Evolutionary conservation across 441 rosid species (phyloP).

Genomic region (Isatis lusitanica): DNA sequence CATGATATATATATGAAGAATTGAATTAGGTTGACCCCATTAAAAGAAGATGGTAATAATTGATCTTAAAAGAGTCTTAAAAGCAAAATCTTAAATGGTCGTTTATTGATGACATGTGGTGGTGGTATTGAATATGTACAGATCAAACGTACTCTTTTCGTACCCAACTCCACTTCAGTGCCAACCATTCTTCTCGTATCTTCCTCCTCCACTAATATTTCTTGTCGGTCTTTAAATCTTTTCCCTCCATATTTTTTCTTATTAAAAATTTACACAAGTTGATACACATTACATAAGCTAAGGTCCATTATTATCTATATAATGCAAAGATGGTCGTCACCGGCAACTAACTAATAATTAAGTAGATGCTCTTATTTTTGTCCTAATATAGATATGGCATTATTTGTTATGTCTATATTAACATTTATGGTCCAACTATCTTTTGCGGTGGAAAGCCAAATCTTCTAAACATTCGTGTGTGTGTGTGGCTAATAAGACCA

Average conservation of each 20-base stretch:
- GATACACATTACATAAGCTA: neutral
- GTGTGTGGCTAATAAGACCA: conserved; percentile 1
- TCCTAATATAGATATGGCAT: neutral
- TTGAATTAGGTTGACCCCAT: conserved; percentile 22
- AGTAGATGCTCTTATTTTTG: neutral
- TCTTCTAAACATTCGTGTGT: neutral
- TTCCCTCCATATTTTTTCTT: neutral
- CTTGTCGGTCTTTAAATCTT: conserved; percentile 30
- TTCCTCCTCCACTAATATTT: conserved; percentile 23
- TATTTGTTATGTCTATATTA: neutral
- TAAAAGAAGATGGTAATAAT: neutral
- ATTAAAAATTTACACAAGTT: neutral
- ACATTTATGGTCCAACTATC: neutral
- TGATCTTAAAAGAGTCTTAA: neutral
- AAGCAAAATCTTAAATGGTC: conserved; percentile 19
- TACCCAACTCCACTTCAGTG: conserved; percentile 39
- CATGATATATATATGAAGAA: conserved; percentile 20
- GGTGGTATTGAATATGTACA: conserved; percentile 31
- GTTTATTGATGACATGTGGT: conserved; percentile 24
- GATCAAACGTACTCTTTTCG: conserved; percentile 35
- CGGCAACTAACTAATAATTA: conserved; percentile 23
- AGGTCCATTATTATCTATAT: conserved; percentile 18
- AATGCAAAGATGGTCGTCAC: conserved; percentile 20
- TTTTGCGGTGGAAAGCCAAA: conserved; percentile 13
- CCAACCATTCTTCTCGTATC: conserved; percentile 37